Conservation (phyloP, 768 basidiomycete species). For the Porphyrellus cyaneotinctus region DNA sequence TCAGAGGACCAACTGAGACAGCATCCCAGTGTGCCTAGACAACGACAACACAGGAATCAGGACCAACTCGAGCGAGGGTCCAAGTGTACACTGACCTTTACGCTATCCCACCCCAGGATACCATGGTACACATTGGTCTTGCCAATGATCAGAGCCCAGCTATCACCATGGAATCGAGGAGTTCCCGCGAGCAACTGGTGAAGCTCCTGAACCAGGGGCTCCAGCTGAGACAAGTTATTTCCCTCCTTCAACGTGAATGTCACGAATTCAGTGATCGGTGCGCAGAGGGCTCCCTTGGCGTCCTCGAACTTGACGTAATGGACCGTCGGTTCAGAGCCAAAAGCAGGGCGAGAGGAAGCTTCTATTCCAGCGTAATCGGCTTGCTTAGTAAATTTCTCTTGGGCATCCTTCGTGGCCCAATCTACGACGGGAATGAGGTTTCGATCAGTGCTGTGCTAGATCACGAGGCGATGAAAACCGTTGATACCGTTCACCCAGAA, state of each 20-base stretch:
- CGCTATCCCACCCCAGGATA: conserved; percentile 37
- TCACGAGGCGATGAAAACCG: neutral
- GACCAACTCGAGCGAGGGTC: neutral
- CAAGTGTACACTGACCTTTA: conserved; percentile 21
- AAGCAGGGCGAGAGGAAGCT: conserved; percentile 9
- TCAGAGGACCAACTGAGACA: conserved; percentile 27
- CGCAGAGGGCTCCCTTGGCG: conserved; percentile 14
- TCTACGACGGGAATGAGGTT: conserved; percentile 13
- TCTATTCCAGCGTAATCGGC: conserved; percentile 3
- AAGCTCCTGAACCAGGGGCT: conserved; percentile 22
- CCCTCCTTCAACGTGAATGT: conserved; percentile 30
- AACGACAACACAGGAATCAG: neutral
- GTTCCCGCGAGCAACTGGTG: conserved; percentile 19
- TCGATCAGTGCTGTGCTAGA: conserved; percentile 6
- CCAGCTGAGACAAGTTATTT: conserved; percentile 15
- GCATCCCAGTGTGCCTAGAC: conserved; percentile 35
- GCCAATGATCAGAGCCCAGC: conserved; percentile 24
- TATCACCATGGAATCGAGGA: conserved; percentile 26
- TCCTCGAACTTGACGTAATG: conserved; percentile 24
- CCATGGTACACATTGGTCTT: conserved; percentile 24
- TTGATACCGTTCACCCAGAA: conserved; percentile 27
- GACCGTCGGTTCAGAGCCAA: conserved; percentile 16
- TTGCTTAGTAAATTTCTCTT: conserved; percentile 11
- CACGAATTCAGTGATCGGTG: conserved; percentile 33
- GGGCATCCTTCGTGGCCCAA: conserved; percentile 24